Conservation (phyloP, 2,329 filamentous ascomycete genomes). For the Aspergillus costaricaensis region DNA sequence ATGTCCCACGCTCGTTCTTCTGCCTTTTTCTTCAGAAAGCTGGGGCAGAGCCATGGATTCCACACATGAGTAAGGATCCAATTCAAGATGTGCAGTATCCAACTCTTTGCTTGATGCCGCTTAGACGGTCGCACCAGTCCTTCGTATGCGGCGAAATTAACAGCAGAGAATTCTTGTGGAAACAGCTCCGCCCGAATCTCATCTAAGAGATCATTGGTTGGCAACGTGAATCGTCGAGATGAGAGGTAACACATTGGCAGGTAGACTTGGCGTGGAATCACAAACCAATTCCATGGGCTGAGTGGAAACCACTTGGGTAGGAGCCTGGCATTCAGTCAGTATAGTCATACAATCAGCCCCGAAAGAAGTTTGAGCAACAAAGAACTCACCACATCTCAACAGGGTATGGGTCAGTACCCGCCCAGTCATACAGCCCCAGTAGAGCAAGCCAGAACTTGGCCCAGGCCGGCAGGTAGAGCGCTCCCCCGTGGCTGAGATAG, state of each 20-base stretch:
- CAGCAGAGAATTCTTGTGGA: background rate
- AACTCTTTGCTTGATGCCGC: background rate
- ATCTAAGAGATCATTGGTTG: conserved; percentile 3
- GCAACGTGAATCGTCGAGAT: background rate
- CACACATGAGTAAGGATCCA: no score
- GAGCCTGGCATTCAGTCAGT: no score
- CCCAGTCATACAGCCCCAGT: conserved; percentile 13
- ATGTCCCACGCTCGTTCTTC: conserved; percentile 3
- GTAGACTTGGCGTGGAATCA: conserved; percentile 6
- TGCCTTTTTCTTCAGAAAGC: background rate
- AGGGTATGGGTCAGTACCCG: background rate
- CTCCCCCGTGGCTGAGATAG: background rate
- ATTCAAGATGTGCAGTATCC: background rate
- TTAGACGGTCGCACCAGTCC: background rate
- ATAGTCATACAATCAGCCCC: no score
- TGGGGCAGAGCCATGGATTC: conserved; percentile 1
- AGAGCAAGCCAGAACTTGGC: conserved; percentile 16
- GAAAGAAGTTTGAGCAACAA: no score
- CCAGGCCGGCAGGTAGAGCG: conserved; percentile 3
- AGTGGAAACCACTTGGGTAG: conserved; percentile 11
- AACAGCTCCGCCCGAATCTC: conserved; percentile 11
- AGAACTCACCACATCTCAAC: conserved; percentile 9
- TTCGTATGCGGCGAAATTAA: conserved; percentile 8
- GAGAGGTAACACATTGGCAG: conserved; percentile 12
- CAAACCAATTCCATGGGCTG: conserved; percentile 14